Percentiles rank a stretch among this genome's conserved stretches.
Conservation (phyloP, 768 basidiomycete genomes). For the Krasilnikovozyma curviuscula region DNA sequence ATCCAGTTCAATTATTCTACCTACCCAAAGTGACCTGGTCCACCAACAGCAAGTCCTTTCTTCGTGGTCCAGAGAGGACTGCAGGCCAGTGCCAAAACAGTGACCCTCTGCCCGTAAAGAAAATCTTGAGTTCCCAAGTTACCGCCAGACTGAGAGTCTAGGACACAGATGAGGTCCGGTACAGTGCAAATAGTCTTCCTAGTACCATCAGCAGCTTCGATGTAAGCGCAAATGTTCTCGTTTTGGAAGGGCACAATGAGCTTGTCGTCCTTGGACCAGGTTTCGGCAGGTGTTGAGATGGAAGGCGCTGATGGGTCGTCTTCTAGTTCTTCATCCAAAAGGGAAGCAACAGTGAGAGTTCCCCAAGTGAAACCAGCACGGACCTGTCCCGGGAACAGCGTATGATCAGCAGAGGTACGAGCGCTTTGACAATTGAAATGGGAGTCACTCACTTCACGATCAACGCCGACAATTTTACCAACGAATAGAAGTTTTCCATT, state of each 20-base stretch:
- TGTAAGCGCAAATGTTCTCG: conserved; percentile 15
- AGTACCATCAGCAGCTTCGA: conserved; percentile 1
- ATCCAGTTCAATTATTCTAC: no score
- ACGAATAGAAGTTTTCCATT: conserved; percentile 34
- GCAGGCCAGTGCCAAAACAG: no score
- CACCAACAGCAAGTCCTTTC: no score
- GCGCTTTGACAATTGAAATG: no score
- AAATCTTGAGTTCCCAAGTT: conserved; percentile 42
- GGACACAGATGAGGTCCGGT: conserved; percentile 45
- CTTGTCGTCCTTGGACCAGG: conserved; percentile 15
- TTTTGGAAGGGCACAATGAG: conserved; percentile 19
- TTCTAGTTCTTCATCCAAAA: conserved; percentile 23
- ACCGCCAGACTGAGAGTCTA: conserved; percentile 43
- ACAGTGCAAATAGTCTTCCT: conserved; percentile 31
- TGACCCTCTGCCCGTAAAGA: no score
- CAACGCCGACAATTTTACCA: conserved; percentile 43
- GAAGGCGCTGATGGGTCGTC: no score
- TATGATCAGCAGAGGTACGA: no score
- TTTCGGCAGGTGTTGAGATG: no score
- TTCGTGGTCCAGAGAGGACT: no score
- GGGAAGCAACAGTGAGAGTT: conserved; percentile 21
- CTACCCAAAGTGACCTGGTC: no score
- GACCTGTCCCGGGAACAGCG: conserved; percentile 22
- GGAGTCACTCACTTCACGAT: conserved; percentile 30
- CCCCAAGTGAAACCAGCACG: conserved; percentile 26